Conservation (phyloP, 140 eudicot species). For the Flaveria floridana region DNA sequence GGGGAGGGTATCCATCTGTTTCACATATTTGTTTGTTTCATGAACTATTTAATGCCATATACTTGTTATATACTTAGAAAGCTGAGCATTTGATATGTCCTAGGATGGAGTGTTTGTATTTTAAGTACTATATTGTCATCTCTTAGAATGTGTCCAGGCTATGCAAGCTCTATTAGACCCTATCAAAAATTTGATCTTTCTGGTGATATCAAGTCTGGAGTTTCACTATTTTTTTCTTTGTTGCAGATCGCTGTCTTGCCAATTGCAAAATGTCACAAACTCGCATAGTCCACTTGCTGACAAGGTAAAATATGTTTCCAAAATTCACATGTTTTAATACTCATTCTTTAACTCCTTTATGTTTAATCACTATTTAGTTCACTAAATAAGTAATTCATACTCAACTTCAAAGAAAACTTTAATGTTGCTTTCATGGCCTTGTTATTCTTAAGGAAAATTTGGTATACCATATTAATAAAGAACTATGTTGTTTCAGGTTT, state of each 20-base stretch:
- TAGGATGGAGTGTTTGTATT: neutral
- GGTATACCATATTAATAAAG: slow-evolving; percentile 3
- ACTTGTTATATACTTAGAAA: neutral
- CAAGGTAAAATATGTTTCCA: slow-evolving; percentile 53
- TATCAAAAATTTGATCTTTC: slow-evolving; percentile 12
- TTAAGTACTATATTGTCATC: slow-evolving; percentile 12
- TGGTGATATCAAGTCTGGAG: slow-evolving; percentile 5
- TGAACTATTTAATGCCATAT: neutral
- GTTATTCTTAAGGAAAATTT: slow-evolving; percentile 4
- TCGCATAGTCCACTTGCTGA: slow-evolving; percentile 54
- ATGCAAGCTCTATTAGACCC: slow-evolving; percentile 4
- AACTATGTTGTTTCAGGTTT: slow-evolving; percentile 4
- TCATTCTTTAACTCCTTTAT: slow-evolving; percentile 8
- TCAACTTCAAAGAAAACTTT: slow-evolving; percentile 8
- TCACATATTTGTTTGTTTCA: slow-evolving; percentile 20
- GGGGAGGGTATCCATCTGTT: slow-evolving; percentile 9
- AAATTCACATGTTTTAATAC: neutral
- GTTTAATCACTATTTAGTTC: slow-evolving; percentile 13
- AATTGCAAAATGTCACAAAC: slow-evolving; percentile 49
- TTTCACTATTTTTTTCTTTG: slow-evolving; percentile 21
- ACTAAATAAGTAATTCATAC: slow-evolving; percentile 13
- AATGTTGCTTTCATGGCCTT: slow-evolving; percentile 2
- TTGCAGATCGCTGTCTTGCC: slow-evolving; percentile 57
- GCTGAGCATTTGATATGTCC: neutral
- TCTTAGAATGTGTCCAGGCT: slow-evolving; percentile 11